phyloP scores from a whole-genome alignment of 257 asterid species.

The Marsdenia floribunda region DNA sequence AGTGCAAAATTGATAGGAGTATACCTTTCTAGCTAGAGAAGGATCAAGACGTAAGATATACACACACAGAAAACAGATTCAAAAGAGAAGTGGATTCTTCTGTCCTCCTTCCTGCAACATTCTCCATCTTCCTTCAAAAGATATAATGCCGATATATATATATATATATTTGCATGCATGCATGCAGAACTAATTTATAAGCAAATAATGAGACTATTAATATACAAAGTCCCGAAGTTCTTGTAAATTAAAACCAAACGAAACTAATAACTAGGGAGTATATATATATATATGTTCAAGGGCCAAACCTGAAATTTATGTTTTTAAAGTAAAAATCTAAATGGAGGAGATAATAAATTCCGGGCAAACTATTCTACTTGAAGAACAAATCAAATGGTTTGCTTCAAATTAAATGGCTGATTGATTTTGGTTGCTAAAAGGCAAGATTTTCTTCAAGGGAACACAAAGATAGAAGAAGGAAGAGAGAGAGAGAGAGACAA shows the following conservation, averaged over 20 bases:
- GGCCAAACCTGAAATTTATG: no score
- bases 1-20: not conserved
- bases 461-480: not conserved
- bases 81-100: slow-evolving; percentile 38
- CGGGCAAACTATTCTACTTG: not conserved
- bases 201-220: not conserved
- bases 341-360: not conserved
- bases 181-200: slow-evolving; percentile 17
- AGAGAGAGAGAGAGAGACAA: not conserved
- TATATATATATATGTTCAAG: no score
- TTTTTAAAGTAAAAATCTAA: not conserved
- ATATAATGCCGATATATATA: slow-evolving; percentile 19
- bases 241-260: no score
- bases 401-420: not conserved
- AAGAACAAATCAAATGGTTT: slow-evolving; percentile 9
- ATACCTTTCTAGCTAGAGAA: slow-evolving; percentile 37
- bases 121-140: slow-evolving; percentile 25
- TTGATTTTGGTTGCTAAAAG: slow-evolving; percentile 5
- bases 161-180: slow-evolving; percentile 39
- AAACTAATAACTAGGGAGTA: no score
- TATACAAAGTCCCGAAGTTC: not conserved
- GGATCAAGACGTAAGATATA: slow-evolving; percentile 9
- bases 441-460: slow-evolving; percentile 10
- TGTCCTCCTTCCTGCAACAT: slow-evolving; percentile 28
- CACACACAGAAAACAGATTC: slow-evolving; percentile 26